Percentiles rank a stretch among this genome's conserved stretches.
Evolutionary conservation across 2,329 filamentous ascomycete genomes (phyloP).

Genomic region (Gnomoniopsis smithogilvyi): DNA sequence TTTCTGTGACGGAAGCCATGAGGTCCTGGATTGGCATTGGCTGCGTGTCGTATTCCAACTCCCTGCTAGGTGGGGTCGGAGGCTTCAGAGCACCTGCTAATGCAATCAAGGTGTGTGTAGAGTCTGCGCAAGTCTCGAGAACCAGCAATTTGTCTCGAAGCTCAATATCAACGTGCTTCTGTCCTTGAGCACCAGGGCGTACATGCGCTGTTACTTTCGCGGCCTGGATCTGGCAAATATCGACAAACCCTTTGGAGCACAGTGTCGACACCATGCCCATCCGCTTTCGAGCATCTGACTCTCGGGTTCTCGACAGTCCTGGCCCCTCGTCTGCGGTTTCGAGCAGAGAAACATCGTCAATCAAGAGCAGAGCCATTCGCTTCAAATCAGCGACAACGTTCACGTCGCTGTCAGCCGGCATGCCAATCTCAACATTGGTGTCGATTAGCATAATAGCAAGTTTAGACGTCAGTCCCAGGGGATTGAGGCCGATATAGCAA

Average conservation of each 20-base stretch:
- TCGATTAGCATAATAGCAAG: constrained; percentile 76
- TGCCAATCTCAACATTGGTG: constrained; percentile 64
- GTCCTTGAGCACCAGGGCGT: constrained; percentile 50
- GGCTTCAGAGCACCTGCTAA: constrained; percentile 78
- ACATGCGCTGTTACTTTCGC: constrained; percentile 68
- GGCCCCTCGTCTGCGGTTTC: constrained; percentile 32
- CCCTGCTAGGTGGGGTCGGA: constrained; percentile 76
- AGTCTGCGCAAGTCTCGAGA: constrained; percentile 93
- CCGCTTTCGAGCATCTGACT: constrained; percentile 31
- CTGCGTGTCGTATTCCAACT: constrained; percentile 82
- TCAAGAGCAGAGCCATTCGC: constrained; percentile 78
- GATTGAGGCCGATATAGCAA: constrained; percentile 81
- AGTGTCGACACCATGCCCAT: constrained; percentile 54
- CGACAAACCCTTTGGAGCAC: constrained; percentile 72
- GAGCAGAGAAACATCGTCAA: constrained; percentile 64
- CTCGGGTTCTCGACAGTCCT: constrained; percentile 35
- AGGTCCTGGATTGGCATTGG: constrained; percentile 84
- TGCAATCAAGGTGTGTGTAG: constrained; percentile 84
- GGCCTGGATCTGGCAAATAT: constrained; percentile 82
- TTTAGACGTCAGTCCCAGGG: constrained; percentile 71
- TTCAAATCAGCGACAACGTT: constrained; percentile 65
- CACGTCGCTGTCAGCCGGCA: constrained; percentile 64
- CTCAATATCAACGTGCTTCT: constrained; percentile 73
- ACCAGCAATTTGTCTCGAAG: constrained; percentile 83
- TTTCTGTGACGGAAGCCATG: constrained; percentile 83